Conservation (phyloP, 2,329 filamentous ascomycete genomes). For the Ophiocordyceps camponoti-saundersi region DNA sequence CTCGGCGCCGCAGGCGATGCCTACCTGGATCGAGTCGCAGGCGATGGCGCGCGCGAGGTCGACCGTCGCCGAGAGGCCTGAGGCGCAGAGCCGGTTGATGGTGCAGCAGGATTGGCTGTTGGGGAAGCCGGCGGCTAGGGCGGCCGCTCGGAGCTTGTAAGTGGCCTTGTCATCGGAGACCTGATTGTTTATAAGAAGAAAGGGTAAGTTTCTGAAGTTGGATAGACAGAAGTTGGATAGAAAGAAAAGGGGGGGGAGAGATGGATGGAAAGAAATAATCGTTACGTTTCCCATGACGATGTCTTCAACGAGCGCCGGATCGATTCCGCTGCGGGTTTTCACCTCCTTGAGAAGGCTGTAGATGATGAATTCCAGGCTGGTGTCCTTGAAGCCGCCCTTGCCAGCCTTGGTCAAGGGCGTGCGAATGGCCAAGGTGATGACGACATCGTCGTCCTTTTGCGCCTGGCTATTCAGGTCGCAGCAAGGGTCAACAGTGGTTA, state of each 20-base stretch:
- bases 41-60: conserved; percentile 84
- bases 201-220: too few relatives aligned
- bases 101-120: conserved; percentile 70
- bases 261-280: not conserved
- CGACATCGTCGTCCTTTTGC: conserved; percentile 90
- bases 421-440: conserved; percentile 83
- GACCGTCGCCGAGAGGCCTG: conserved; percentile 85
- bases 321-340: conserved; percentile 53
- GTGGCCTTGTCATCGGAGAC: conserved; percentile 73
- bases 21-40: conserved; percentile 66
- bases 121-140: conserved; percentile 83
- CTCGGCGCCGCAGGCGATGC: conserved; percentile 78
- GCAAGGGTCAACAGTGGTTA: too few relatives aligned
- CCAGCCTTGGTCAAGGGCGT: conserved; percentile 76
- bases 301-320: conserved; percentile 71
- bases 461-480: conserved; percentile 46
- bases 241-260: too few relatives aligned
- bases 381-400: conserved; percentile 95
- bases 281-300: conserved; percentile 79
- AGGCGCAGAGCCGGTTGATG: conserved; percentile 94
- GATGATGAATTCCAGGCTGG: conserved; percentile 69
- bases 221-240: too few relatives aligned
- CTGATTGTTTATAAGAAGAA: conserved; percentile 19
- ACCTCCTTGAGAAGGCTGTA: conserved; percentile 70
- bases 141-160: conserved; percentile 79